Base-by-base conservation (phyloP, 2,329 filamentous ascomycete species). In the Arthroderma sp. region DNA sequence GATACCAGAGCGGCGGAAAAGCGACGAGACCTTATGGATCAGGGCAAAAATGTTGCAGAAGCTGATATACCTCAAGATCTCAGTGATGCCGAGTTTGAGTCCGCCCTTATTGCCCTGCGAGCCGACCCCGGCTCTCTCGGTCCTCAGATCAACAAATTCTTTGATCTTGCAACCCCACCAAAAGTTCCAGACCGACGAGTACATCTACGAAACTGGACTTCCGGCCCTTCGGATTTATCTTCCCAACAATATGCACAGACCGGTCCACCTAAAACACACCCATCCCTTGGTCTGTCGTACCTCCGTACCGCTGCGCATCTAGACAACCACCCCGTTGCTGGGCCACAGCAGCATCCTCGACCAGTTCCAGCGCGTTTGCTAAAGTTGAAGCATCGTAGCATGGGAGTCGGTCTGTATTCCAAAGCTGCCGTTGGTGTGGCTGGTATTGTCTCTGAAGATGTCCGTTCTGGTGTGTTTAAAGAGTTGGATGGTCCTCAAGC, bases 231-330 rank as follows among this genome's bases (percentile, higher is more conserved):
- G 39, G 61, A 60, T 39, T 49, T 62, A 39, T 59, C 57, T 28
- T 60, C 68, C 5, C 47, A 61, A 6, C 64, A 66, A 46, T 74
- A 73, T 52, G 63, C 62, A 31, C 54, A 59, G 30, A 58, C 58
- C 29, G 73, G 72, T 2, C 74, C 74, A 15, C 74, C 76, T 1
- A 72, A 71, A 47, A 81, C 79, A 5, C 79, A 83, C 59, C 78
- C 79, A 2, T 78, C 75, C 3, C 78, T 75, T 4, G 79, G 79
- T 50, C 64, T 83, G 4, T 73, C 74, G 9, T 81, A 83, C 56
- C 62, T 74, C 3, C 71, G 75, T 40, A 74, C 73, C 8, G 66
- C 69, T 44, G 65, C 73, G 22, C 65, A 72, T 53, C 61, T 77
- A 38, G 63, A 70, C 52, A 81, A 81, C 54, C 76, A 81, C 55